Evolutionary conservation across 164 flowering plant genomes (phyloP), one percentile per base, ranked within the genome.

Genomic region (Amborella trichopoda): DNA sequence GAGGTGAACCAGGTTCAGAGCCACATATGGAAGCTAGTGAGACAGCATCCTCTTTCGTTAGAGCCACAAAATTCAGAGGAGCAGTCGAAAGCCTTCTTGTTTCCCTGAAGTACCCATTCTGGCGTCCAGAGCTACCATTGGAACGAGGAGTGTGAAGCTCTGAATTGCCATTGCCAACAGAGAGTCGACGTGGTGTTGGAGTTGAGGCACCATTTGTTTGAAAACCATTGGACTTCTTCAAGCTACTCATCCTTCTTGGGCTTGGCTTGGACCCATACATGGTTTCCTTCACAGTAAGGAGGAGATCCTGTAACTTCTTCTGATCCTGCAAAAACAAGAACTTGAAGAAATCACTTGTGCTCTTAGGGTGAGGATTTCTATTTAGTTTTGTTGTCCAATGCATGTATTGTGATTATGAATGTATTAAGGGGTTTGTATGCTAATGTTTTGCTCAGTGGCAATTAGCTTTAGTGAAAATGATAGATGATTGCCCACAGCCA

Each of bases 211-310:
- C 95, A 70, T 77, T 77, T 28, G 78, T 50, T 40, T 68, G 84
- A 28, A 73, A 62, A 1, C 86, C 88, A 53, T 77, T 80, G 23
- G 77, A 44, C 58, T 63, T 79, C 64, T 76, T 78, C 26, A 78
- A 74, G 62, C 94, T 78, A 70, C 40, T 82, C 53, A 58, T 70
- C 68, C 75, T 80, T 56, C 73, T 74, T 11, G 95, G 95, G 60
- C 88, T 83, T 10, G 95, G 95, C 59, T 68, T 83, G 25, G 97
- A 89, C n/a, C 97, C 97, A 58, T 78, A 83, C 10, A 77, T 78
- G 45, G 83, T 53, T 77, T 89, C 97, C 62, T 76, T 85, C 69
- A 82, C 90, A 0, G 81, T 76, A 41, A 78, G 69, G 6, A 80
- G 79, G 49, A 89, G 67, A 65, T 81, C 97, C 42, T 85, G 94